Base-by-base conservation (phyloP, 2,329 filamentous ascomycete genomes). In the Aspergillus nomiae region DNA sequence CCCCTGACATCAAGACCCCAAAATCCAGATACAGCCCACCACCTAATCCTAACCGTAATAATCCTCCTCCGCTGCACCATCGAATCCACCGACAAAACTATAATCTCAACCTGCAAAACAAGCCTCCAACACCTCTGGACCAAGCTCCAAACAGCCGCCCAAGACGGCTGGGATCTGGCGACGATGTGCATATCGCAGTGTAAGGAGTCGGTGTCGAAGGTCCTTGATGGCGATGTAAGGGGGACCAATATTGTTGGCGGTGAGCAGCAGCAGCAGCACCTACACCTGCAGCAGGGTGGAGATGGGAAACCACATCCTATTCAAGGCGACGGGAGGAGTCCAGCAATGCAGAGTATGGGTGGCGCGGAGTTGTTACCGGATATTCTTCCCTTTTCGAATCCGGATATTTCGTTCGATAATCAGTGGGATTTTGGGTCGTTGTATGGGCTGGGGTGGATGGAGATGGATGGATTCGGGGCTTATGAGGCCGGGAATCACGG, bases 1-100 rank as follows among this genome's bases (percentile, higher is more conserved):
- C 26, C 46, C 16, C 38, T 50, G 53, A 51, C 24, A 32, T 12
- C 38, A 11, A 10, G 19, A 14, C 9, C 38, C 21, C 11, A n/a
- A 34, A 32, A 14, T 38, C 32, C 41, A 73, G 70, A 74, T 48
- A 70, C 67, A n/a, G 69, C 73, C 48, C 72, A 74, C 60, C 71
- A 74, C 51, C 63, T 75, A 3, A 68, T 69, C 38, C 71, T 73
- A 19, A 67, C 73, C 9, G 58, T 63, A 9, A 68, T 65, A 28
- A 61, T 67, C 32, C 62, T 66, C 9, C 65, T 69, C 21, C 68
- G 65, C 28, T 66, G 67, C 53, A 65, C 62, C 14, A 51, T 68
- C 46, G 67, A 69, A 58, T 60, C 67, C 2, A 64, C 59, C 28
- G 60, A 65, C 36, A 57, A 63, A 26, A 24, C 58, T 34, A 60